Conservation (phyloP, 176 grass and related monocot species). For the Puccinellia tenuiflora region DNA sequence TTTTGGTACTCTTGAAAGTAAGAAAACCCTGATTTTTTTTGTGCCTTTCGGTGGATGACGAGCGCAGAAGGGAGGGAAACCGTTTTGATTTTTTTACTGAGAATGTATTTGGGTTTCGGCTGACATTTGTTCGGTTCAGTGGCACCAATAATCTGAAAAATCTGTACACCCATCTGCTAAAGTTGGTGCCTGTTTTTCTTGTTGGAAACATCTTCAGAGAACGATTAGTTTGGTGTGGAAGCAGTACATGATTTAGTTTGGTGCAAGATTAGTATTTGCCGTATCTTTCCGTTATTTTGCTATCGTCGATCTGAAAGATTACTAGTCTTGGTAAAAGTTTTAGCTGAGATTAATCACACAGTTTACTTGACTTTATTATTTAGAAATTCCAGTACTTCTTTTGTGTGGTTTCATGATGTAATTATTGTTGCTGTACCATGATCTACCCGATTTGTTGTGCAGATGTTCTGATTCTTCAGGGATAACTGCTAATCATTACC, state of each 20-base stretch:
- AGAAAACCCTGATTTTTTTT: no score
- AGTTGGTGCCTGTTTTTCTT: not conserved
- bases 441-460: not conserved
- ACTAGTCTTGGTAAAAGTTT: not conserved
- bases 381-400: not conserved
- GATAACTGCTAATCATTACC: not conserved
- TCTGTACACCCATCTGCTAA: not conserved
- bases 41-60: no score
- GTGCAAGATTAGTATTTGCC: no score
- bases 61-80: not conserved
- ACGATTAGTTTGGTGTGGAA: conserved; percentile 1
- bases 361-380: not conserved
- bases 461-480: not conserved
- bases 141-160: not conserved
- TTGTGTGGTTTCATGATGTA: not conserved
- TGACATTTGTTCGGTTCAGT: not conserved
- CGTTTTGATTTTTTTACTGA: not conserved
- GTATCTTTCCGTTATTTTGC: not conserved
- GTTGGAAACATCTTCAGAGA: not conserved
- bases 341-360: not conserved
- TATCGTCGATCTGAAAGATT: not conserved
- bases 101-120: not conserved
- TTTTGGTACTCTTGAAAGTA: not conserved
- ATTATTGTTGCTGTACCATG: not conserved
- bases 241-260: not conserved